Evolutionary conservation across 164 flowering plant species (phyloP).

Genomic region (grape (Vitis vinifera)): DNA sequence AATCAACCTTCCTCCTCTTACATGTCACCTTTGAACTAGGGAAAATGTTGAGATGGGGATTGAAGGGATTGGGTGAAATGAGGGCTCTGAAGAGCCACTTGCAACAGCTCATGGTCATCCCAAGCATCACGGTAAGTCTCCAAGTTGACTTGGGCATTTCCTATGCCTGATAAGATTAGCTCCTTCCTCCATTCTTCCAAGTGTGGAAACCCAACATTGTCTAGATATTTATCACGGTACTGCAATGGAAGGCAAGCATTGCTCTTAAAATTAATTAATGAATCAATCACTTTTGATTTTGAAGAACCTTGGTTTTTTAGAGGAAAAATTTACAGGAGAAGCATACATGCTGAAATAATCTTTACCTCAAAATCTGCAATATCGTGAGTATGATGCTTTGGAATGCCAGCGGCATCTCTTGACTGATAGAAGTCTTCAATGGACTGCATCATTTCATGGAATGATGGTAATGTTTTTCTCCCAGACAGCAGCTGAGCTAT

Average conservation of each 20-base stretch:
- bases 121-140: constrained; percentile 73
- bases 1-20: no score
- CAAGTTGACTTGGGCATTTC: constrained; percentile 45
- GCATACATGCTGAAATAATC: background rate
- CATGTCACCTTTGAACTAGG: no score
- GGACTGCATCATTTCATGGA: constrained; percentile 84
- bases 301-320: background rate
- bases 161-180: constrained; percentile 52
- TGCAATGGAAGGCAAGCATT: constrained; percentile 21
- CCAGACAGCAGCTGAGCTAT: constrained; percentile 78
- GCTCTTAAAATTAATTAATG: no score
- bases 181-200: constrained; percentile 83
- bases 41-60: no score
- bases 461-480: constrained; percentile 71
- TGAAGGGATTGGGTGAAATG: constrained; percentile 53
- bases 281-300: no score
- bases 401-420: constrained; percentile 62
- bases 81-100: constrained; percentile 58
- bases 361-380: constrained; percentile 71
- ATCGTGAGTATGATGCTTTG: constrained; percentile 75
- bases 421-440: constrained; percentile 67
- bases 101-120: constrained; percentile 63
- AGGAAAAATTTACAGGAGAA: background rate
- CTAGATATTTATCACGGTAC: constrained; percentile 78
- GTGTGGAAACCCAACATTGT: constrained; percentile 63